Conservation (phyloP, 371 early-diverging fungal species). For the Basidiobolus heterosporus region DNA sequence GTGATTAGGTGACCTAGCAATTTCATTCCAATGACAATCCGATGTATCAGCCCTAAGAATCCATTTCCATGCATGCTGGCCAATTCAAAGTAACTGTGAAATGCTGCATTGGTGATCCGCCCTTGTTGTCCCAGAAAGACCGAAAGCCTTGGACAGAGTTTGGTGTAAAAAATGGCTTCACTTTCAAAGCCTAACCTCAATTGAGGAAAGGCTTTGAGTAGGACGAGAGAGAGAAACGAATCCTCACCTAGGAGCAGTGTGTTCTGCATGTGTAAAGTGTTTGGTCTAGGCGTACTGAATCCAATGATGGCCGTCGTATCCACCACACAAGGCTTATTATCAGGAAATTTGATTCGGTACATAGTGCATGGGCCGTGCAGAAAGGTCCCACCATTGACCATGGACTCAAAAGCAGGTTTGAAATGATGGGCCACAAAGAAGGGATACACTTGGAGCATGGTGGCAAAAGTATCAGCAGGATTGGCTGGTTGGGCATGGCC, state of each 20-base stretch:
- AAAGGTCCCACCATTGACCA: conserved; percentile 95
- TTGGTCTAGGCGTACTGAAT: conserved; percentile 83
- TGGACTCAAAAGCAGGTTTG: conserved; percentile 96
- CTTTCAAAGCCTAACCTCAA: conserved; percentile 89
- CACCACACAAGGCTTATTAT: conserved; percentile 72
- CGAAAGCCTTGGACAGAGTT: conserved; percentile 85
- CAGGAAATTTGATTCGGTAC: conserved; percentile 82
- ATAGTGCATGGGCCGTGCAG: conserved; percentile 93
- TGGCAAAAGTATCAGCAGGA: conserved; percentile 76
- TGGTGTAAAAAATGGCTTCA: conserved; percentile 87
- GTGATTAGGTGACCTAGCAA: conserved; percentile 78
- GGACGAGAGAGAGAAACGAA: conserved; percentile 88
- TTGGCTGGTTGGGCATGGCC: conserved; percentile 86
- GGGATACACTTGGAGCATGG: conserved; percentile 97
- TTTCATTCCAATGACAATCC: conserved; percentile 87
- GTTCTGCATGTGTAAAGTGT: conserved; percentile 94
- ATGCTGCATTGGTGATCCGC: conserved; percentile 95
- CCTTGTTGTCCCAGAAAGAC: conserved; percentile 94
- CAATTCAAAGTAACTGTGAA: conserved; percentile 88
- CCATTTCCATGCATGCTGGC: conserved; percentile 74
- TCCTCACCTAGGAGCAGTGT: conserved; percentile 71
- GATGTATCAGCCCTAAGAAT: conserved; percentile 93
- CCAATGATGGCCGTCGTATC: conserved; percentile 74
- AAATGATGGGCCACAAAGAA: conserved; percentile 98
- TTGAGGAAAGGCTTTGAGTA: conserved; percentile 94